Base-by-base conservation (phyloP, 75 land plant genomes). In the Ceratopteris richardii region DNA sequence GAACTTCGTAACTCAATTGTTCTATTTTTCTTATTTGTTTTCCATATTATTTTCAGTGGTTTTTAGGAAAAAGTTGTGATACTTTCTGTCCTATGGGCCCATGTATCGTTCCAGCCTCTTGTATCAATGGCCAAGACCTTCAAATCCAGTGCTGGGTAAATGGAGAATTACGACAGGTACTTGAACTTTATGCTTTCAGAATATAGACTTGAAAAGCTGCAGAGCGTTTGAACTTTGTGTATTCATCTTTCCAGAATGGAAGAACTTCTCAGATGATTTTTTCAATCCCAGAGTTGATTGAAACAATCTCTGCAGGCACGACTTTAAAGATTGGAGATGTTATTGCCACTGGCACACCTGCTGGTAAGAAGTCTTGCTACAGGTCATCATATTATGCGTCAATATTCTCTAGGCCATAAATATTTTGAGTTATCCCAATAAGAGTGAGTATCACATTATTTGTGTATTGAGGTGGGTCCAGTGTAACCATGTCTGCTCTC, bases 41-140 rank as follows among this genome's bases (percentile, higher is more conserved):
- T 31, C 30, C 2, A 1, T 52, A 1, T 11, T 31, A 12, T 61
- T 51, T 68, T 55, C 54, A 75, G 76, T 76, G 79, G 76, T 76
- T 76, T 47, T 19, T 76, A 59, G 79, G 79, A 26, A 76, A 76
- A 48, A 76, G 79, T 31, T 76, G 76, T 56, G 79, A 76, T 39
- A 76, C 76, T 1, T 71, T 76, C 44, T 76, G 79, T 61, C 79
- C 79, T 41, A 62, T 76, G 79, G 79, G 76, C 17, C 79, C 79
- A 11, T 76, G 70, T 69, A 66, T 76, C 46, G 79, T 76, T n/a
- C 79, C 79, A 54, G 70, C 75, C 28, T 63, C 79, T 65, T 55
- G 72, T 43, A 56, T 76, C 20, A 48, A 71, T 41, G 76, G 76
- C 16, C 61, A 72, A 54, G 64, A 66, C 28, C 76, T 76, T 51